A percentile compares a stretch with the other conserved stretches of the same genome.
Conservation (phyloP, 1,284 basidiomycete species). For the Termitomyces sp. region DNA sequence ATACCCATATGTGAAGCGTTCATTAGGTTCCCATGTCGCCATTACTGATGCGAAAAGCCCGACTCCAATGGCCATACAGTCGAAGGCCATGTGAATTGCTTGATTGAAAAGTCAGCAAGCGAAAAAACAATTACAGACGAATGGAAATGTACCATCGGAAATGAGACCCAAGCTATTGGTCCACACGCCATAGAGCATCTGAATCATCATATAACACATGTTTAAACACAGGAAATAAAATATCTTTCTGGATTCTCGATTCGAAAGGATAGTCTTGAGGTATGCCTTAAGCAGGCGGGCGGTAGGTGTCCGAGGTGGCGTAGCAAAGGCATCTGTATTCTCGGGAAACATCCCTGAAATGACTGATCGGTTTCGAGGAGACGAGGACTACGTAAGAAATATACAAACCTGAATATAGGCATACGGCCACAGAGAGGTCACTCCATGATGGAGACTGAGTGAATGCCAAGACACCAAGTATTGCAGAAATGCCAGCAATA, state of each 20-base stretch:
- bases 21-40: constrained; percentile 95
- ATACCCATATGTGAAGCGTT: constrained; percentile 92
- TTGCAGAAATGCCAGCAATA: constrained; percentile 37
- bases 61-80: constrained; percentile 96
- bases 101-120: constrained; percentile 3
- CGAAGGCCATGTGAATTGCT: constrained; percentile 99
- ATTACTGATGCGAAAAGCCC: constrained; percentile 96
- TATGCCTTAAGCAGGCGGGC: constrained; percentile 65
- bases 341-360: constrained; percentile 52
- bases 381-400: neutral
- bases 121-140: neutral
- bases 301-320: constrained; percentile 47
- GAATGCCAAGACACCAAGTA: constrained; percentile 50
- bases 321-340: constrained; percentile 37
- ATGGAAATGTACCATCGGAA: constrained; percentile 74
- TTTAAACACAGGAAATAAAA: constrained; percentile 97
- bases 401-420: constrained; percentile 52
- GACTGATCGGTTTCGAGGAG: neutral
- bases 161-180: constrained; percentile 97
- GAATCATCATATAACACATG: constrained; percentile 92
- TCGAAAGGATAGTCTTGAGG: constrained; percentile 84
- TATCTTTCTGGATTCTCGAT: constrained; percentile 90
- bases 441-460: constrained; percentile 49
- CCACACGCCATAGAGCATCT: constrained; percentile 95
- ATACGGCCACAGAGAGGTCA: constrained; percentile 43